Evolutionary conservation across 2,329 filamentous ascomycete genomes (phyloP), one percentile per base, ranked within the genome.

Genomic region (Daldinia sp.): DNA sequence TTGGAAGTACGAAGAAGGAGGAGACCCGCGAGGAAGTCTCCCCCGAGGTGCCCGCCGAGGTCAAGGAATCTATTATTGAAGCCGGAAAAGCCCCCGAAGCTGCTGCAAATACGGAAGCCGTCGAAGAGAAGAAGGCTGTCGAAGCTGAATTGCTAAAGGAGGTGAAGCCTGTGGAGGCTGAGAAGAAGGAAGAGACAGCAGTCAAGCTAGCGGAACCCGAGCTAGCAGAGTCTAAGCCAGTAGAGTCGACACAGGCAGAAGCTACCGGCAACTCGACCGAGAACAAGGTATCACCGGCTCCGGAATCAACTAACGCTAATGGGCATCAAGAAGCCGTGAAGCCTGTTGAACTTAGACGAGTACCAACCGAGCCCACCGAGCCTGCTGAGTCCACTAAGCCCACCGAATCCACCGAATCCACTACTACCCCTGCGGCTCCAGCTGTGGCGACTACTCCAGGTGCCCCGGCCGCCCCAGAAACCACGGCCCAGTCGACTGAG

Each of bases 121-220:
- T 96, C 6, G 82, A 87, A 69, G 92, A 94, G 74, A 96, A 96
- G 87, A 88, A 88, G 78, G 85, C 84, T 9, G 85, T 94, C 4
- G 93, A 97, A 82, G 80, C 87, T 28, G 91, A 97, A 81, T 84
- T 97, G 7, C 83, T 94, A 54, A 85, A 88, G 71, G 87, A 92
- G 78, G 85, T 90, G 68, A 56, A 56, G 78, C 77, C 80, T 59
- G 76, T 77, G 60, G 74, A 82, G 72, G 75, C 78, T 12, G 72
- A 69, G 39, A 71, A 68, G 33, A 35, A 35, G 18, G 66, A 63
- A 35, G 63, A 63, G 12, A 26, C 60, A 33, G 44, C 26, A 39
- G 35, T 12, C n/a, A 65, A 73, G 54, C 54, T 66, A 30, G 54
- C 69, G 12, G 65, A 73, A 41, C 44, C 68, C 35, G 63, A 73